Conservation (phyloP, 805 yeast species). For the Hanseniaspora clermontiae region DNA sequence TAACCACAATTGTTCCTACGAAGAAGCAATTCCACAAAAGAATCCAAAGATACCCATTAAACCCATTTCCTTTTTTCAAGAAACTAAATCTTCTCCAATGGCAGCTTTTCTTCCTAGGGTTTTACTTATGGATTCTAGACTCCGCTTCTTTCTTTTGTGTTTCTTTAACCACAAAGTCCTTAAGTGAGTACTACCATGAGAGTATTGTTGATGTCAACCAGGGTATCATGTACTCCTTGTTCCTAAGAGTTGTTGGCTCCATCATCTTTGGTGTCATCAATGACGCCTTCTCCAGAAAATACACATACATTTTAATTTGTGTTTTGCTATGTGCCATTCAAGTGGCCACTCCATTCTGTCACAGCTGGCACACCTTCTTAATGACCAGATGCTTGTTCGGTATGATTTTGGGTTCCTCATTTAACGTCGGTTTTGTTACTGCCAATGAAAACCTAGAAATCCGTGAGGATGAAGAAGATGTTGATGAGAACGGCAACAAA, state of each 20-base stretch:
- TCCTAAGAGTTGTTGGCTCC: conserved; percentile 64
- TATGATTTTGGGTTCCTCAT: conserved; percentile 59
- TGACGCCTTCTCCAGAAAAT: conserved; percentile 55
- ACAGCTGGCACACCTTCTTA: conserved; percentile 45
- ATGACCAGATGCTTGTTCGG: conserved; percentile 57
- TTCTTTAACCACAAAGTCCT: conserved; percentile 39
- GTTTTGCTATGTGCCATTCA: conserved; percentile 42
- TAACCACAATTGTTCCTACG: conserved; percentile 40
- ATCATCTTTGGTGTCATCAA: conserved; percentile 48
- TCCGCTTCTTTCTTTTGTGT: conserved; percentile 60
- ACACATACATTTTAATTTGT: conserved; percentile 47
- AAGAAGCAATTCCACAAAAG: conserved; percentile 29
- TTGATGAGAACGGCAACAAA: conserved; percentile 33
- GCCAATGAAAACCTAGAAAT: conserved; percentile 55
- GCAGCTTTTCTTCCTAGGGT: conserved; percentile 48
- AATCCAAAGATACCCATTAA: conserved; percentile 29
- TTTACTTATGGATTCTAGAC: conserved; percentile 59
- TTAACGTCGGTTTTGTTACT: conserved; percentile 52
- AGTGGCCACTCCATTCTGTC: conserved; percentile 53
- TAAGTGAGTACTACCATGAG: conserved; percentile 38
- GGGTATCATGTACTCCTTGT: conserved; percentile 61
- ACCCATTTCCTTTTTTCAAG: conserved; percentile 35
- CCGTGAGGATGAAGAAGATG: conserved; percentile 35
- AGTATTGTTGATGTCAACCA: conserved; percentile 45
- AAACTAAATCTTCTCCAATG: conserved; percentile 34